Evolutionary conservation across 2,329 filamentous ascomycete species (phyloP), one percentile per base, ranked within the genome.

Genomic region (Clarireedia paspali): DNA sequence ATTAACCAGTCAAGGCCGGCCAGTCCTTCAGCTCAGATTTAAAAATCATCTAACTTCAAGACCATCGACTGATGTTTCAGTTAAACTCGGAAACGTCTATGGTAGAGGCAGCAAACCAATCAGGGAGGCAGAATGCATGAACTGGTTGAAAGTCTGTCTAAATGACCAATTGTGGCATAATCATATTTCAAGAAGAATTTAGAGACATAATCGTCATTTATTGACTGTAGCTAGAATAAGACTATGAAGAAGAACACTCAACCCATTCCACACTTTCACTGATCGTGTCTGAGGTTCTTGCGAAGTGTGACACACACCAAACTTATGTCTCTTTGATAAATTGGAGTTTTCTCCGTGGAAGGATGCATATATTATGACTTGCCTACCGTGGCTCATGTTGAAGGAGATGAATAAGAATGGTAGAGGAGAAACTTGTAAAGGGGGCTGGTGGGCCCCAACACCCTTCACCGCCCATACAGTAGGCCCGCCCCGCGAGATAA

Each of bases 21-120:
- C 20, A 42, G 4, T 20, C 20, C 20, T n/a, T 20, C 15, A n/a
- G 20, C 40, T 20, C 4, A 24, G 23, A 23, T 23, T 12, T 4
- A 20, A 12, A 5, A 6, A 14, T 2, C 34, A 4, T 45, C 52
- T 2, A 14, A 36, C 27, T 10, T 23, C 10, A 1, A 59, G 58
- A 40, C 60, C 58, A 5, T 61, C 57, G 51, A 53, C 62, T 53
- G 62, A 64, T 56, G 56, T 63, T 1, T 55, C 57, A 2, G 61
- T 64, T 1, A 56, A 48, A 23, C 62, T 66, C 30, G 60, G 63
- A 4, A 56, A 48, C 10, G 39, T 63, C 12, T 30, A 40, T n/a
- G 36, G 57, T 2, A n/a, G 20, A 12, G 6, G n/a, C 15, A 14
- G 4, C 0, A 38, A 38, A 1, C 26, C 12, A 3, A 36, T 56